Base-by-base conservation (phyloP, 352 stramenopile genomes). In the Phytopythium cucurbitacearum region DNA sequence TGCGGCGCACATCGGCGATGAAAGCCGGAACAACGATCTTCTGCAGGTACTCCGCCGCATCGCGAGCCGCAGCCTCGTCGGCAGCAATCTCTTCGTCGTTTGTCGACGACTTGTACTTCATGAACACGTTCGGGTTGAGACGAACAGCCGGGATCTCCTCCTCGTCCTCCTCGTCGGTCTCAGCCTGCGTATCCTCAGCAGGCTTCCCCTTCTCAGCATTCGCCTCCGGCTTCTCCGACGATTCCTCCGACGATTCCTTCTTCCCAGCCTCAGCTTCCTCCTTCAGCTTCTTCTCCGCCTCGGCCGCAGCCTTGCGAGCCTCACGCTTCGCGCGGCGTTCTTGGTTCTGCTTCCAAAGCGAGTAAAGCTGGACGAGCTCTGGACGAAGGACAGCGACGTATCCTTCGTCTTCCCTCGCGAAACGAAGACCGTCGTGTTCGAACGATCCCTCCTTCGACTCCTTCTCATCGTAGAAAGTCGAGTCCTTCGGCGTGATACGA, bases 401-500 rank as follows among this genome's bases (percentile, higher is more conserved):
- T 43, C 82, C 95, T 51, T 97, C 90, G 48, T 84, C 83, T 59
- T 79, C 74, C 58, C 73, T 89, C 70, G 62, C 65, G 49, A 92
- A 94, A 38, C 60, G 59, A 28, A 92, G 51, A 1, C 82, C 77
- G 12, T 76, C 72, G 35, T 67, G 65, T 21, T 81, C 68, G 7
- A 57, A 45, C 9, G 54, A 48, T 42, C 34, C 28, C 12, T 33
- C 37, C 15, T 78, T 62, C 8, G 76, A 39, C 10, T 61, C 61
- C n/a, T 64, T 36, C 47, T 76, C 71, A 12, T 71, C 70, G 65
- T 96, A 95, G 71, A 90, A 98, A 36, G 96, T 98, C 40, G 87
- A 83, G 65, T 99, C 95, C 58, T 97, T 92, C 3, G 95, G 93
- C 10, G 94, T 98, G 50, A 98, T 90, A 28, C 95, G 85, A 16